phyloP scores from a whole-genome alignment of 768 basidiomycete species.

The Paxillus involutus region DNA sequence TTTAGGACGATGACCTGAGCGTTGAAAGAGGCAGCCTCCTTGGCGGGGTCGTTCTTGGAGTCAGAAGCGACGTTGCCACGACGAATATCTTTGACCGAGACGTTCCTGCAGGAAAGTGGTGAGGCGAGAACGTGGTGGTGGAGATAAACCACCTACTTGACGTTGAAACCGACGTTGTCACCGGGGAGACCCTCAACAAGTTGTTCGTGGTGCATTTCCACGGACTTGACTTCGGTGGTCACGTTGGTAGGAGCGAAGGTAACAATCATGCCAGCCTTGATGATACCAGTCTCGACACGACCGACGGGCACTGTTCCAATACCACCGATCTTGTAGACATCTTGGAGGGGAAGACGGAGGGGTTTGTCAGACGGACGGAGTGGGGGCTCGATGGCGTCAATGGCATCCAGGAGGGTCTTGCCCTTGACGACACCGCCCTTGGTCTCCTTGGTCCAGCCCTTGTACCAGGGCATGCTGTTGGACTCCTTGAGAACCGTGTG shows the following conservation, averaged over 20 bases:
- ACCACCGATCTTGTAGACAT: conserved; percentile 99
- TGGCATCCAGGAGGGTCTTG: conserved; percentile 99
- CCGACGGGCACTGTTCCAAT: conserved; percentile 99
- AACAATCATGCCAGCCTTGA: conserved; percentile 99
- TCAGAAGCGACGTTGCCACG: conserved; percentile 99
- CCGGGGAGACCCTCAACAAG: conserved; percentile 92
- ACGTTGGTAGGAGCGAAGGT: conserved; percentile 96
- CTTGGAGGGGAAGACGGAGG: conserved; percentile 99
- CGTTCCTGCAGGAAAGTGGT: conserved; percentile 67
- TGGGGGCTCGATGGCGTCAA: conserved; percentile 99
- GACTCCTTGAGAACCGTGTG: conserved; percentile 15
- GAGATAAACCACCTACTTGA: conserved; percentile 61
- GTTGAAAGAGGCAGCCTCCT: conserved; percentile 99
- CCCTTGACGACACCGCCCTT: conserved; percentile 94
- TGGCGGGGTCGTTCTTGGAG: conserved; percentile 99
- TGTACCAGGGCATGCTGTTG: conserved; percentile 96
- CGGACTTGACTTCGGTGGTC: conserved; percentile 99
- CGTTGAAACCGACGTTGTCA: conserved; percentile 99
- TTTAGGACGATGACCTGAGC: conserved; percentile 99
- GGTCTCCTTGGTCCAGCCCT: conserved; percentile 98
- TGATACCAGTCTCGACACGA: conserved; percentile 99
- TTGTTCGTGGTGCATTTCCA: conserved; percentile 99
- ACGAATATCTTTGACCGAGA: conserved; percentile 99
- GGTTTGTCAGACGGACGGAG: conserved; percentile 97
- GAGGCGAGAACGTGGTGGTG: not conserved